A percentile compares a stretch with the other conserved stretches of the same genome.
These are phyloP conservation scores for Tuber aestivum DNA, from an alignment of 495 filamentous ascomycete genomes.

Conservation along the genomic window DNA sequence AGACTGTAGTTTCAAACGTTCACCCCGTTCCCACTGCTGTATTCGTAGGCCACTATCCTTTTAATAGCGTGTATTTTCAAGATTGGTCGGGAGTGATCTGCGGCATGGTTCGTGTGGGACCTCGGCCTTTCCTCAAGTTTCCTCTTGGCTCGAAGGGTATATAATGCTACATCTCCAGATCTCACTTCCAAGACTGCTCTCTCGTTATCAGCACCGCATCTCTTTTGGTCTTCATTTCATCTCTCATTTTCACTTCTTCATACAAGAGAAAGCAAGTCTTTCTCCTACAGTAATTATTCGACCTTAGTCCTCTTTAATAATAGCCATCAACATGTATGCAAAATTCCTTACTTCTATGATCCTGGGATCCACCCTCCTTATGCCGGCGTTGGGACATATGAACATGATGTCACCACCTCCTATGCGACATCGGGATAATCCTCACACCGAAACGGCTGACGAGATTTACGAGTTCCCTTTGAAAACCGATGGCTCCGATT, in stretches of 20 bases:
- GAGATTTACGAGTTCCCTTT: slow-evolving; percentile 47
- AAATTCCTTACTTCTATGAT: neutral
- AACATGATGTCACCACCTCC: slow-evolving; percentile 55
- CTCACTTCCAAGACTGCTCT: neutral
- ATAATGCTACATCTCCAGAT: neutral
- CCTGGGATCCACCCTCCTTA: slow-evolving; percentile 1
- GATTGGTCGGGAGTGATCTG: neutral
- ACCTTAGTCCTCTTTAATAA: neutral
- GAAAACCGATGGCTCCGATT: slow-evolving; percentile 49
- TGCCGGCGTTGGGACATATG: slow-evolving; percentile 52
- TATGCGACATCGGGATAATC: slow-evolving; percentile 45
- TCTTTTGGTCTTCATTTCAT: neutral
- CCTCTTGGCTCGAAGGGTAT: neutral
- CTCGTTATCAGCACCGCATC: neutral
- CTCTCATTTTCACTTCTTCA: neutral
- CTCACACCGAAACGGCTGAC: slow-evolving; percentile 28
- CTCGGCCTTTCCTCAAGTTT: neutral
- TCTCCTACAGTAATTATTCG: neutral
- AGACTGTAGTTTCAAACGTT: neutral
- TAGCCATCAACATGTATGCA: neutral
- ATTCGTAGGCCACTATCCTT: neutral
- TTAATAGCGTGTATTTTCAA: neutral
- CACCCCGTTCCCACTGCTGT: neutral
- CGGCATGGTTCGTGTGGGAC: neutral
- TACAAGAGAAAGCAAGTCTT: neutral